Conservation (phyloP, 2,329 filamentous ascomycete genomes). For the Xylaria arbuscula region DNA sequence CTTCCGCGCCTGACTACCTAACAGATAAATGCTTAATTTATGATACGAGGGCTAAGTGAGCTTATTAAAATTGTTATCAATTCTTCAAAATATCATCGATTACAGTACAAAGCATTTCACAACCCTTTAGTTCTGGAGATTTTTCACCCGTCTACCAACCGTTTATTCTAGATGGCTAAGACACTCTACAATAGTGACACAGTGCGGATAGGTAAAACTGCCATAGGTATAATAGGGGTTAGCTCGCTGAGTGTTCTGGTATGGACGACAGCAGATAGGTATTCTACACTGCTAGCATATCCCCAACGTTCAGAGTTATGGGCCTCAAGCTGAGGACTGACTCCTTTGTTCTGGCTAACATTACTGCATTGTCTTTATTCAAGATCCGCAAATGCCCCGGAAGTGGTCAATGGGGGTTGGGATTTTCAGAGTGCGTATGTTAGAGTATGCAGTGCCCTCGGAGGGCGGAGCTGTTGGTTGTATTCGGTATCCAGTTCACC, state of each 20-base stretch:
- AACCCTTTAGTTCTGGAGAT: neutral
- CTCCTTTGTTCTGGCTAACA: neutral
- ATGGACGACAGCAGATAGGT: neutral
- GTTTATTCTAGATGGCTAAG: neutral
- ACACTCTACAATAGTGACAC: neutral
- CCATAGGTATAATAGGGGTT: neutral
- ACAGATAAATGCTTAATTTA: neutral
- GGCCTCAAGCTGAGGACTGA: neutral
- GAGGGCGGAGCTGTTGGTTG: neutral
- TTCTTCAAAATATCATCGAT: neutral
- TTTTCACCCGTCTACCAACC: neutral
- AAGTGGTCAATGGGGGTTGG: neutral
- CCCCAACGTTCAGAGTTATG: neutral
- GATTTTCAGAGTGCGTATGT: neutral
- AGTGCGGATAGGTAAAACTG: neutral
- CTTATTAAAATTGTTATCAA: neutral
- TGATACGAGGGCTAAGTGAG: neutral
- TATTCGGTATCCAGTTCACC: neutral
- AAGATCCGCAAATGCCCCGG: neutral
- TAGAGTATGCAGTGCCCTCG: too few relatives aligned
- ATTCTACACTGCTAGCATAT: neutral
- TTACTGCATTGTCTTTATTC: neutral
- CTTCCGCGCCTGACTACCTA: neutral
- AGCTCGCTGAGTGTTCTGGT: neutral
- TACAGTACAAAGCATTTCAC: neutral